Evolutionary conservation across 2,329 filamentous ascomycete species (phyloP).

Genomic region (Hypoxylon sp.): DNA sequence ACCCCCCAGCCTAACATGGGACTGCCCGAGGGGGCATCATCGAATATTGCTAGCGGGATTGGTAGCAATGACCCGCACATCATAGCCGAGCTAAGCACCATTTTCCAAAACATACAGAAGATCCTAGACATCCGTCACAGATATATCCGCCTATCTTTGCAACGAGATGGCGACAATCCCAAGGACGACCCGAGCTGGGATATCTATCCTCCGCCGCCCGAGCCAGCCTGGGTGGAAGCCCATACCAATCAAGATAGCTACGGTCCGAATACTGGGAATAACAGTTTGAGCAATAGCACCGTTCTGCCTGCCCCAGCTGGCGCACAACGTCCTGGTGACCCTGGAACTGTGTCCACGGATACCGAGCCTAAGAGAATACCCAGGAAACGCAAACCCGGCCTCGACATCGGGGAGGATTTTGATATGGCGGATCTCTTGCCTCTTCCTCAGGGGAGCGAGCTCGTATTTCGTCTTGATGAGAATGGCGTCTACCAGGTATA

Average conservation of each 20-base stretch:
- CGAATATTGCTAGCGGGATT: slow-evolving; percentile 76
- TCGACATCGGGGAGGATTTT: slow-evolving; percentile 94
- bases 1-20: slow-evolving; percentile 50
- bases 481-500: slow-evolving; percentile 95
- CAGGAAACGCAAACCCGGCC: slow-evolving; percentile 84
- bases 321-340: slow-evolving; percentile 47
- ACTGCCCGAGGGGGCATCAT: slow-evolving; percentile 71
- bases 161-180: slow-evolving; percentile 87
- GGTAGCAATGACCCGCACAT: slow-evolving; percentile 83
- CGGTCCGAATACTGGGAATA: slow-evolving; percentile 56
- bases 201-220: slow-evolving; percentile 92
- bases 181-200: slow-evolving; percentile 86
- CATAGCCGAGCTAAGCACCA: slow-evolving; percentile 84
- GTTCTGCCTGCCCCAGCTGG: slow-evolving; percentile 56
- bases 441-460: slow-evolving; percentile 77
- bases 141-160: slow-evolving; percentile 88
- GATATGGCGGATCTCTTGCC: slow-evolving; percentile 83
- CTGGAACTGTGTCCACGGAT: slow-evolving; percentile 53
- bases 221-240: slow-evolving; percentile 83
- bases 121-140: slow-evolving; percentile 90
- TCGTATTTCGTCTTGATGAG: slow-evolving; percentile 84
- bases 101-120: slow-evolving; percentile 91
- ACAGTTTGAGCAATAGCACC: slow-evolving; percentile 65
- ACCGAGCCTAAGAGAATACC: slow-evolving; percentile 61
- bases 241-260: slow-evolving; percentile 61